Percentiles rank a stretch among this genome's conserved stretches.
These are phyloP conservation scores for Leptosphaerulina australis DNA, from an alignment of 2,329 filamentous ascomycete species.

Conservation along the genomic window DNA sequence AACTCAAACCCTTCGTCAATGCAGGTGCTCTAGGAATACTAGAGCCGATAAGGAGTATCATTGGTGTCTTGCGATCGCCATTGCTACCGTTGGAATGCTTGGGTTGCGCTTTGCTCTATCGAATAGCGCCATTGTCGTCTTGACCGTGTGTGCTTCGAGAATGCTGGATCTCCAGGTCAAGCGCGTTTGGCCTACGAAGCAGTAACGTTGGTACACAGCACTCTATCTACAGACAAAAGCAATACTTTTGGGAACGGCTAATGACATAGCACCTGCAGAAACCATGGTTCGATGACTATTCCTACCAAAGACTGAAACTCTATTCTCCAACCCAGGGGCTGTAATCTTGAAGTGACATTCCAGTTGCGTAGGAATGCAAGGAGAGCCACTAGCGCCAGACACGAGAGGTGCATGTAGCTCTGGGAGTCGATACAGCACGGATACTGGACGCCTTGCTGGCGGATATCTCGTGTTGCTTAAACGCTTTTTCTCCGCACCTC, in stretches of 20 bases:
- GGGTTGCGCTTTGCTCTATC: no score
- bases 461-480: neutral
- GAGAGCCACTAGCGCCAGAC: neutral
- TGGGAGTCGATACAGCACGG: slow-evolving; percentile 1
- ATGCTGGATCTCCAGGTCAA: no score
- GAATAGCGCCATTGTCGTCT: no score
- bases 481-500: neutral
- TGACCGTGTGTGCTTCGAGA: no score
- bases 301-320: slow-evolving; percentile 5
- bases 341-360: slow-evolving; percentile 10
- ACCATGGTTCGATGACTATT: neutral
- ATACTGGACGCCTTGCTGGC: slow-evolving; percentile 4
- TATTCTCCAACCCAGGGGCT: neutral
- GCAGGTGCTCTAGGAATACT: no score
- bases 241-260: neutral
- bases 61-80: no score
- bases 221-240: no score
- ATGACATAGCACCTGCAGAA: neutral
- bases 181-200: no score
- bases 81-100: no score
- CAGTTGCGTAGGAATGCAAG: slow-evolving; percentile 8
- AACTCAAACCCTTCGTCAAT: no score
- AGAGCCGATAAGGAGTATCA: no score
- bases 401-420: slow-evolving; percentile 2
- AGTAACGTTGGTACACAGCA: no score